Conservation (phyloP, 1,139 yeast species). For the Magnusiomyces magnusii region DNA sequence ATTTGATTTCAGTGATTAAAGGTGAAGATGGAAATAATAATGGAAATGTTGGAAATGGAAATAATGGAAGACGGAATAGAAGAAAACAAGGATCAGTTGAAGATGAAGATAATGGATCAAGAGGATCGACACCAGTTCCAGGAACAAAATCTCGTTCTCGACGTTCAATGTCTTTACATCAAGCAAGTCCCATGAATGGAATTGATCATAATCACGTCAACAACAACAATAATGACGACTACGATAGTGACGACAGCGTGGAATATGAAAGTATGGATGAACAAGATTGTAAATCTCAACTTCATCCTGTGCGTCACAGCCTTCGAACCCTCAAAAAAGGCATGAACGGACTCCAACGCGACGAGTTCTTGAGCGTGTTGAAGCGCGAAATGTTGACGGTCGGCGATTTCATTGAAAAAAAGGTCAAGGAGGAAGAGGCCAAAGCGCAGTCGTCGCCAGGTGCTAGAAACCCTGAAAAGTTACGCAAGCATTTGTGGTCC, state of each 20-base stretch:
- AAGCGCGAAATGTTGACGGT: conserved; percentile 69
- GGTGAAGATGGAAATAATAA: conserved; percentile 34
- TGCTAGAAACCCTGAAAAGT: conserved; percentile 34
- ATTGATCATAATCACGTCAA: not conserved
- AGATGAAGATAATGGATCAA: not conserved
- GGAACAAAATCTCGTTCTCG: not conserved
- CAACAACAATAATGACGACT: conserved; percentile 7
- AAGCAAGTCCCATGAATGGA: not conserved
- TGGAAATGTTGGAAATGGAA: not conserved
- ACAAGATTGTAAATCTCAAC: conserved; percentile 50
- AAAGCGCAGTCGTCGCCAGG: conserved; percentile 19
- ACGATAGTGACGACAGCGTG: conserved; percentile 36
- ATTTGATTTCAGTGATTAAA: conserved; percentile 60
- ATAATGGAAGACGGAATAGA: not conserved
- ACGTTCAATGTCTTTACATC: not conserved
- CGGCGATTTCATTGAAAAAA: conserved; percentile 59
- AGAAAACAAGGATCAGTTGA: too few species aligned
- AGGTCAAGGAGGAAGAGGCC: conserved; percentile 20
- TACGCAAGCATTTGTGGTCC: conserved; percentile 75
- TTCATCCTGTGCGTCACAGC: conserved; percentile 70
- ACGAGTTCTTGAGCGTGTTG: conserved; percentile 73
- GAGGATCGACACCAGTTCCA: conserved; percentile 3
- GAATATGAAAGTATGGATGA: conserved; percentile 86
- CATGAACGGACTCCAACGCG: conserved; percentile 70
- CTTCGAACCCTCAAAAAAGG: conserved; percentile 72